Evolutionary conservation across 2,329 filamentous ascomycete species (phyloP), one percentile per base, ranked within the genome.

Genomic region (Colletotrichum phormii): DNA sequence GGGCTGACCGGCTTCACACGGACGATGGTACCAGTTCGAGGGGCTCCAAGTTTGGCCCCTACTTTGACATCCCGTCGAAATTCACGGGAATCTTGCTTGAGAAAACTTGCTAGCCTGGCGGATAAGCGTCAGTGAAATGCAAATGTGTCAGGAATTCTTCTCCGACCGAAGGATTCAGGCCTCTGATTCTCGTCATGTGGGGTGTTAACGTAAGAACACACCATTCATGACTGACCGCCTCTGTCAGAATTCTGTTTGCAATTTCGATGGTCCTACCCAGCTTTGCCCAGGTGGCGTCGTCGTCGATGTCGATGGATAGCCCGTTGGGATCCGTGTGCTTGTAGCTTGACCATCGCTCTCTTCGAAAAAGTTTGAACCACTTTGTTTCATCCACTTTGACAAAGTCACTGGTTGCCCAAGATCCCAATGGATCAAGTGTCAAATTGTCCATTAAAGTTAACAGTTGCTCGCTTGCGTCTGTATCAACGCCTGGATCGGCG

Each of bases 351-450:
- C 70, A 70, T 6, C 15, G 51, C 7, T 63, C 55, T 13, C 60
- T 35, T 15, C 26, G 65, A 24, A 72, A 70, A 35, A 68, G 1
- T 7, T 37, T 63, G 53, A 70, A 59, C 70, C 70, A 72, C 22
- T 37, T 61, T 1, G 29, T 51, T 29, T 72, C 70, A 46, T 72
- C 55, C 18, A 72, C 35, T 4, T 54, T n/a, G 15, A 72, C 24
- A 46, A 64, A 61, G 24, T 57, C 68, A 8, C 53, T 55, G 4
- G 26, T 24, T 18, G 57, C 12, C 63, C 63, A 65, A 15, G 61
- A 29, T 13, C 4, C 29, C 12, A 18, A 46, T 18, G 42, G 42
- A 4, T 18, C 15, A 7, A 46, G 15, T 46, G 42, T 46, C 42
- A 46, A 9, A 2, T 6, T 15, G 0, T 46, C 42, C 18, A 46